These are phyloP conservation scores for Thermoascus crustaceus DNA, from an alignment of 2,329 filamentous ascomycete species.

Conservation along the genomic window DNA sequence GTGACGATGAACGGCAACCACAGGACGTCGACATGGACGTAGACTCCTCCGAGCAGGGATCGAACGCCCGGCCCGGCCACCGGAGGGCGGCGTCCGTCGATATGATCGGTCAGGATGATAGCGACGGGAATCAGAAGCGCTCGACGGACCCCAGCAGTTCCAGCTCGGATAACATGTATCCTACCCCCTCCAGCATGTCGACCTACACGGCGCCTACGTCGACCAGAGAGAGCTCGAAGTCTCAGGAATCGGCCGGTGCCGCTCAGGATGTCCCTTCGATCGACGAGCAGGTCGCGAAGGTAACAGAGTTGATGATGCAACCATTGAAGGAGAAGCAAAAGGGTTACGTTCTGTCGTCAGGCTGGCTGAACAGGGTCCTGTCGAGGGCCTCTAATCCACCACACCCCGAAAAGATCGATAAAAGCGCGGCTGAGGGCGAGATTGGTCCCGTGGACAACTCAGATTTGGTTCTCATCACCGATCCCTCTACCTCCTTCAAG, in stretches of 20 bases:
- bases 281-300: constrained; percentile 66
- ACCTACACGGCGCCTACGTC: constrained; percentile 25
- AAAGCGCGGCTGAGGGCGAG: constrained; percentile 52
- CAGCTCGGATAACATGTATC: constrained; percentile 27
- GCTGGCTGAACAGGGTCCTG: constrained; percentile 69
- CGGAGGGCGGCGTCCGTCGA: constrained; percentile 35
- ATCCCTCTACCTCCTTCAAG: constrained; percentile 33
- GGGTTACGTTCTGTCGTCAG: constrained; percentile 68
- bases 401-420: constrained; percentile 47
- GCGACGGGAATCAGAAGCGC: constrained; percentile 12
- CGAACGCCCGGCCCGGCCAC: constrained; percentile 18
- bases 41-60: constrained; percentile 10
- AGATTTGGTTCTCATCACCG: constrained; percentile 60
- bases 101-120: constrained; percentile 30
- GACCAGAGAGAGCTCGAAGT: constrained; percentile 19
- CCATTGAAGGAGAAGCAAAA: constrained; percentile 62
- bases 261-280: constrained; percentile 37
- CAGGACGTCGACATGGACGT: constrained; percentile 18
- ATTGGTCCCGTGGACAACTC: constrained; percentile 83
- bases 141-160: constrained; percentile 22
- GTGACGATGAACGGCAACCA: constrained; percentile 15
- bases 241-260: constrained; percentile 12
- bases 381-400: constrained; percentile 55
- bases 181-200: constrained; percentile 31
- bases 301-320: constrained; percentile 51